Base-by-base conservation (phyloP, 495 filamentous ascomycete species). In the Lophiostoma macrostomum region DNA sequence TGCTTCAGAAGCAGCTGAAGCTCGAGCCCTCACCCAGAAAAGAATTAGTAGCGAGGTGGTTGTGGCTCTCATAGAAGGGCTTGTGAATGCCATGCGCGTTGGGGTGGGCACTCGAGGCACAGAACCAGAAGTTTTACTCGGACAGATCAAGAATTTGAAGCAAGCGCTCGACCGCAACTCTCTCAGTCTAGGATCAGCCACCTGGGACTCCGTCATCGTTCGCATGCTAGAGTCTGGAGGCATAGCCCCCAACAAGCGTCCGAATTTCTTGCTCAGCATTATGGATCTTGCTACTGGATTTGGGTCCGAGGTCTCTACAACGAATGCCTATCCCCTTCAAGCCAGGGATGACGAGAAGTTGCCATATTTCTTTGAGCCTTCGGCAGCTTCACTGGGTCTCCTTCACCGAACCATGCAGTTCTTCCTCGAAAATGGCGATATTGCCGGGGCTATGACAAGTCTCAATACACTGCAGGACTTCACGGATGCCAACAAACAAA, bases 11-110 rank as follows among this genome's bases (percentile, higher is more conserved):
- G 41, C 45, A 4, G 25, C 44, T n/a, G 50, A 57, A 37, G 43
- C 53, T 22, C 30, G 49, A 4, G 19, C 35, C 11, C 29, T 50
- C 5, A 56, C 67, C 0, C 58, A 65, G 32, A 69, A 72, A 27
- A 82, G 75, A 0, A 73, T 85, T 46, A 84, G 81, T 61, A 65
- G 69, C 25, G 81, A 86, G 66, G 76, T 84, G 14, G 70, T 83
- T 14, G 56, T 67, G 18, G 74, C 75, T 16, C 65, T 83, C 25
- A 63, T 81, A 27, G 76, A 77, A 57, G 76, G 73, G 35, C 58
- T 84, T 25, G 56, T 75, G 19, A 78, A 74, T 51, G 57, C 58
- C 11, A 56, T 72, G 18, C 64, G 60, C 8, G 36, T 64, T 12
- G 63, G 63, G 11, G 61, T 65, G 19, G 63, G 62, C 61, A 69